Evolutionary conservation across 192 early-diverging fungal species (phyloP), one percentile per base, ranked within the genome.

Genomic region (Coemansia sp.): DNA sequence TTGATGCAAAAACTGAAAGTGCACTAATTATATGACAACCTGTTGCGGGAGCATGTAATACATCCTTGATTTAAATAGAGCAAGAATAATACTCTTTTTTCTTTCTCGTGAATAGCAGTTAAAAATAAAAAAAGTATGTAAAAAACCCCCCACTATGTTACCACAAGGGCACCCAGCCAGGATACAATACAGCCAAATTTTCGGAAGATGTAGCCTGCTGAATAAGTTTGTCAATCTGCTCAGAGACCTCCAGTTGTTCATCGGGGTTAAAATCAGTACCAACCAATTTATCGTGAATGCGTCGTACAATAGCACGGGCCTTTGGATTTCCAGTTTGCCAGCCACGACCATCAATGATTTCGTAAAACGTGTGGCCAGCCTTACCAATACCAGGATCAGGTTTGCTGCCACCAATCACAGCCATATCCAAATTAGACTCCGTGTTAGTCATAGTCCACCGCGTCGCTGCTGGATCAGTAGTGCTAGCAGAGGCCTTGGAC

Each of bases 261-360:
- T 93, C 84, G 0, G 89, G 86, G 49, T 93, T 90, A 71, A 99
- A 99, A 72, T 99, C 97, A 26, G 90, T 87, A 25, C 97, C 97
- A 6, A 92, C 93, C 54, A 99, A 82, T 76, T 99, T 99, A 84
- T 95, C 97, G 27, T 86, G 88, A n/a, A 99, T 93, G 14, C 97
- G 87, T 54, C 87, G 89, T 47, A 99, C 91, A 65, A 97, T 93
- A 18, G 84, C 87, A 8, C 94, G 72, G 0, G 97, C 97, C 54
- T 89, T 80, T 23, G 91, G 82, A 62, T 97, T 99, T 4, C 67
- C 76, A n/a, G 56, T 58, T 60, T 74, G 67, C 76, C 71, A 73
- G 57, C 64, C 69, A 31, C 60, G 62, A 52, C 57, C 61, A 49
- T 76, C 68, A 4, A 62, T 48, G 19, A 62, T 60, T 30, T 76